phyloP scores from a whole-genome alignment of 2,329 filamentous ascomycete species.

The Xylogone sp. region DNA sequence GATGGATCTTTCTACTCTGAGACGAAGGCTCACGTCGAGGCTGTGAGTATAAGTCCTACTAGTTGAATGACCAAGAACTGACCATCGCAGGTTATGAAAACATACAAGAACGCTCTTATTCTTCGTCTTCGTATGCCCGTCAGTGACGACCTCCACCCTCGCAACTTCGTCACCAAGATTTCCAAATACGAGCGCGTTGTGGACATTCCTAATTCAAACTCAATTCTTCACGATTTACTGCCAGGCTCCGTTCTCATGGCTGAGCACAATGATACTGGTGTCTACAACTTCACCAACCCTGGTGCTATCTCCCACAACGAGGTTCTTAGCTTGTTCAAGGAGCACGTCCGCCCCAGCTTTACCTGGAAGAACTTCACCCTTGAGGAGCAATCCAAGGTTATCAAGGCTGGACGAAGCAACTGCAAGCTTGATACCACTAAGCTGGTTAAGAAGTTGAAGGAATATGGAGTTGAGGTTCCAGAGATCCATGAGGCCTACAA shows the following conservation, averaged over 20 bases:
- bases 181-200: constrained; percentile 61
- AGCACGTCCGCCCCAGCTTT: constrained; percentile 58
- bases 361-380: constrained; percentile 63
- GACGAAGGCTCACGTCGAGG: constrained; percentile 63
- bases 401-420: constrained; percentile 65
- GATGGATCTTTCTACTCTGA: constrained; percentile 64
- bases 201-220: constrained; percentile 66
- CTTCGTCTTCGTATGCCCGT: constrained; percentile 68
- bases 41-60: constrained; percentile 36
- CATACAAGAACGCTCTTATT: constrained; percentile 58
- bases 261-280: constrained; percentile 56
- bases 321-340: constrained; percentile 58
- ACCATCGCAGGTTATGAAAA: constrained; percentile 51
- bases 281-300: constrained; percentile 70
- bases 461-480: constrained; percentile 55
- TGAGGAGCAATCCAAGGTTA: constrained; percentile 63
- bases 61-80: constrained; percentile 3
- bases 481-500: constrained; percentile 61
- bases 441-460: constrained; percentile 54
- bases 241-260: constrained; percentile 57
- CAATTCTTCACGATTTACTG: constrained; percentile 60
- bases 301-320: constrained; percentile 70
- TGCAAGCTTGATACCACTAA: constrained; percentile 62
- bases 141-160: constrained; percentile 61
- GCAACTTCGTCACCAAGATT: constrained; percentile 69